Conservation (phyloP, 768 basidiomycete genomes). For the Russula dissimulans region DNA sequence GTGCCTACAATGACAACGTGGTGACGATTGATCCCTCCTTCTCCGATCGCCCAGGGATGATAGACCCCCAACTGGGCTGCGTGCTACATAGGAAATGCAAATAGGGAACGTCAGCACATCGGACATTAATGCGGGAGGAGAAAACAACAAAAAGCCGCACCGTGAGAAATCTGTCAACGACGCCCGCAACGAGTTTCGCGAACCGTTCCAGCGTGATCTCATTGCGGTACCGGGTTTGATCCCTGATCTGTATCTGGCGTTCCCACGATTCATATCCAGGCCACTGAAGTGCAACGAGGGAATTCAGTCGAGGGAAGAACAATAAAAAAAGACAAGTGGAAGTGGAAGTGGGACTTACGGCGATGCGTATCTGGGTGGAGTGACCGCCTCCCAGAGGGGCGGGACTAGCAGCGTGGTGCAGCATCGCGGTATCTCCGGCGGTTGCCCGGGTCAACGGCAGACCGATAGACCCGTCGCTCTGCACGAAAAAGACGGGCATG, state of each 20-base stretch:
- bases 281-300: constrained; percentile 1
- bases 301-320: not conserved
- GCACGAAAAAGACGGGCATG: constrained; percentile 15
- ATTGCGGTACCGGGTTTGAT: constrained; percentile 15
- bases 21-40: not conserved
- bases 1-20: constrained; percentile 6
- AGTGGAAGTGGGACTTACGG: not conserved
- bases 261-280: constrained; percentile 14
- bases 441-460: not conserved
- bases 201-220: constrained; percentile 15
- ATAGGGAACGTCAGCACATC: not conserved
- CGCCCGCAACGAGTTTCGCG: constrained; percentile 11
- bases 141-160: not conserved
- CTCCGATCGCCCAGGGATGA: not conserved
- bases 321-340: not conserved
- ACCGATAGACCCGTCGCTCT: constrained; percentile 3
- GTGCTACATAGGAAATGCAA: not conserved
- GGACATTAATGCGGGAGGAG: not conserved
- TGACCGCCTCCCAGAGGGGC: constrained; percentile 13
- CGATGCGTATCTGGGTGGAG: constrained; percentile 14
- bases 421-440: not conserved
- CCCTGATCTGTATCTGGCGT: constrained; percentile 15
- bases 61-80: not conserved
- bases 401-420: not conserved
- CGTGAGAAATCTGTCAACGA: constrained; percentile 15